Evolutionary conservation across 345 rosid species (phyloP), one percentile per base, ranked within the genome.

Genomic region (Populus davidiana): DNA sequence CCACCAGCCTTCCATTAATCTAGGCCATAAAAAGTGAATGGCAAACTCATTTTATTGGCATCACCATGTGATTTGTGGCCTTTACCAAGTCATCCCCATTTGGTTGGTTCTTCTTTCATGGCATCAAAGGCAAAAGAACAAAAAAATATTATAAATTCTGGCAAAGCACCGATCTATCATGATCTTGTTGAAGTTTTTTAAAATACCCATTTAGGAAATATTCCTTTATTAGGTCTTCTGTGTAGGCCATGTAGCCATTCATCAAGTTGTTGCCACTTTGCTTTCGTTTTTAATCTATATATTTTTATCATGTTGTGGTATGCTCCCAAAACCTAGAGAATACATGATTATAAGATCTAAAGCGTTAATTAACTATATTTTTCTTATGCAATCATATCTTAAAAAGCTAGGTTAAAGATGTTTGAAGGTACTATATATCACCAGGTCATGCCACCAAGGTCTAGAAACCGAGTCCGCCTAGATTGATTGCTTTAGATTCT

Each of bases 31-130:
- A 85, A 87, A 83, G 89, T 82, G 87, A 82, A 56, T 89, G 94
- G 87, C 90, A 86, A 83, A 80, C 85, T 88, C 89, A 85, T 88
- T 87, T 70, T 77, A 78, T 79, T 49, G 78, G 77, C 75, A 77
- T 59, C 76, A 75, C 81, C 86, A 80, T 82, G 86, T 87, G 93
- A 78, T 84, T 72, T 78, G 74, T 81, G 82, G 82, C 76, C 85
- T 79, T 70, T 75, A 64, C 73, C 74, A 69, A 80, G 67, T 71
- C 67, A 62, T 75, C 74, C 79, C 86, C 83, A 61, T 68, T 77
- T 80, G 77, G 65, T 73, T 80, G 71, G 29, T 77, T 74, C 83
- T 65, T 66, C 49, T 79, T 71, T 50, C 39, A 38, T 71, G 35
- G 36, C 52, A 61, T 33, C 20, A 44, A 33, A 12, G 36, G 27